Evolutionary conservation across 2,329 filamentous ascomycete genomes (phyloP).

Genomic region (Colletotrichum tropicicola): DNA sequence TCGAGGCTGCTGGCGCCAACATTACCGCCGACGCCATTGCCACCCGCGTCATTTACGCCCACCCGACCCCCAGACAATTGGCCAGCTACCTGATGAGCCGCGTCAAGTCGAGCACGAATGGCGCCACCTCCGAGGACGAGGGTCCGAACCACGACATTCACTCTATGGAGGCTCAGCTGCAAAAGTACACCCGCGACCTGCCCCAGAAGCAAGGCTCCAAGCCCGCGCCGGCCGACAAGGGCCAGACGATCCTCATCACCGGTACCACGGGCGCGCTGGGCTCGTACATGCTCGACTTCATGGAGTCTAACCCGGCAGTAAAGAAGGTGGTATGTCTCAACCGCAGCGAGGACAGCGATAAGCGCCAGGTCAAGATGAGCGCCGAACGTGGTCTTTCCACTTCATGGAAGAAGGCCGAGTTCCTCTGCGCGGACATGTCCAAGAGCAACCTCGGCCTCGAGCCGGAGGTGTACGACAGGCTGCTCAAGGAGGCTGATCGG

Average conservation of each 20-base stretch:
- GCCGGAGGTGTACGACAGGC: constrained; percentile 41
- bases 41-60: constrained; percentile 48
- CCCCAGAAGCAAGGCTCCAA: constrained; percentile 35
- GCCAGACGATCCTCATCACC: constrained; percentile 37
- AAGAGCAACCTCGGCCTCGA: constrained; percentile 57
- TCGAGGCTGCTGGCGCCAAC: constrained; percentile 41
- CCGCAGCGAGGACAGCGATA: constrained; percentile 50
- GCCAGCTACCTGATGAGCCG: constrained; percentile 41
- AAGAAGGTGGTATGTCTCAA: constrained; percentile 58
- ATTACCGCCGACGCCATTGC: constrained; percentile 45
- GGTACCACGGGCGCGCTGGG: constrained; percentile 23
- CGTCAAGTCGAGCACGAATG: neutral
- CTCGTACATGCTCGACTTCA: constrained; percentile 36
- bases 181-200: constrained; percentile 45
- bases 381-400: constrained; percentile 47
- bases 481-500: constrained; percentile 50
- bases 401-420: constrained; percentile 51
- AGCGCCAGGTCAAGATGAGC: constrained; percentile 47
- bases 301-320: constrained; percentile 44
- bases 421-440: constrained; percentile 58
- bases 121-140: constrained; percentile 25
- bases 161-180: constrained; percentile 43
- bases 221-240: constrained; percentile 39
- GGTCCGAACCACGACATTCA: constrained; percentile 34
- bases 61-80: constrained; percentile 46